Evolutionary conservation across 768 basidiomycete genomes (phyloP).

Genomic region (Termitomyces sp.): DNA sequence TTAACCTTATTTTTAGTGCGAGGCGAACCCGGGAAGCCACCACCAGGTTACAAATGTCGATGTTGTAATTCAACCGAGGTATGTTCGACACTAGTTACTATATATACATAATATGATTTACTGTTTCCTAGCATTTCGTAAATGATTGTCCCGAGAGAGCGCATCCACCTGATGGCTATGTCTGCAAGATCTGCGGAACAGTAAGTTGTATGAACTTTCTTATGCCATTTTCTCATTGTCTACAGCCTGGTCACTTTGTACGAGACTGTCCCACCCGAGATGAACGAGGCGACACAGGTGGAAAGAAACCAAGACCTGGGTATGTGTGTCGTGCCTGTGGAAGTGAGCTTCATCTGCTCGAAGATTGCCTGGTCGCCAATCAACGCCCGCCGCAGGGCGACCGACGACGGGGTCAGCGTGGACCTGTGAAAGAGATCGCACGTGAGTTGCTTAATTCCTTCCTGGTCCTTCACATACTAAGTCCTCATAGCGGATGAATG

Average conservation of each 20-base stretch:
- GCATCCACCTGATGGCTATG: slow-evolving; percentile 77
- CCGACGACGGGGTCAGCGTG: slow-evolving; percentile 40
- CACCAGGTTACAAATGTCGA: slow-evolving; percentile 69
- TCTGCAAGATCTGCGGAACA: slow-evolving; percentile 80
- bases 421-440: slow-evolving; percentile 70
- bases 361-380: slow-evolving; percentile 77
- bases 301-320: slow-evolving; percentile 74
- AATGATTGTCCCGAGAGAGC: slow-evolving; percentile 68
- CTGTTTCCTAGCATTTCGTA: slow-evolving; percentile 57
- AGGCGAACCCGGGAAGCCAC: slow-evolving; percentile 51
- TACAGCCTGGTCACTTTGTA: slow-evolving; percentile 75
- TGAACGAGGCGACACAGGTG: slow-evolving; percentile 76
- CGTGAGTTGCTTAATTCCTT: slow-evolving; percentile 43
- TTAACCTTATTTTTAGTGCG: slow-evolving; percentile 15
- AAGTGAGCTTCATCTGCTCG: slow-evolving; percentile 77
- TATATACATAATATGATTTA: background rate
- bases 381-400: slow-evolving; percentile 34
- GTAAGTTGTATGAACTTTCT: slow-evolving; percentile 29
- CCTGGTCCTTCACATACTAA: background rate
- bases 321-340: slow-evolving; percentile 93
- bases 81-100: slow-evolving; percentile 9
- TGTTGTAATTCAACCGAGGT: slow-evolving; percentile 76
- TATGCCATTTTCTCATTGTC: background rate
- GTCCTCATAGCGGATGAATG: slow-evolving; percentile 73
- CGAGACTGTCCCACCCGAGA: slow-evolving; percentile 84